Percentiles rank a stretch among this genome's conserved stretches.
Evolutionary conservation across 2,329 filamentous ascomycete species (phyloP).

Genomic region (Cadophora sp.): DNA sequence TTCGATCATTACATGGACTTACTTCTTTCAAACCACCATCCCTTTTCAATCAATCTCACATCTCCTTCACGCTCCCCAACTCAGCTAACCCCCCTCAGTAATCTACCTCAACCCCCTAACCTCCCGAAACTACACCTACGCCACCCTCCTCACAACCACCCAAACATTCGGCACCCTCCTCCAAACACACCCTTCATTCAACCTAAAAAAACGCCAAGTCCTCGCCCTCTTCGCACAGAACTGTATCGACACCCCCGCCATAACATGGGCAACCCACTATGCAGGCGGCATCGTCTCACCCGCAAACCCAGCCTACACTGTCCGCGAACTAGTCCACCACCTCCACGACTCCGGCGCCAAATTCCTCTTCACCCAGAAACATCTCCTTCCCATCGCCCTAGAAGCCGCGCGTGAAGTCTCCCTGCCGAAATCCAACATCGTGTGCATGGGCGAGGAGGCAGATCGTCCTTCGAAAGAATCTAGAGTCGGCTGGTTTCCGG

Average conservation of each 20-base stretch:
- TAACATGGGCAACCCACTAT: constrained; percentile 81
- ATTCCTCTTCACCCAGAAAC: constrained; percentile 74
- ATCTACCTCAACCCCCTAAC: constrained; percentile 59
- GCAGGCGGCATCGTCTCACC: constrained; percentile 80
- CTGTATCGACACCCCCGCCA: constrained; percentile 77
- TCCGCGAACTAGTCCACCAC: constrained; percentile 81
- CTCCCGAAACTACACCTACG: constrained; percentile 69
- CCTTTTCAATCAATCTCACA: background rate
- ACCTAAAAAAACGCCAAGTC: constrained; percentile 59
- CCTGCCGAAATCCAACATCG: constrained; percentile 56
- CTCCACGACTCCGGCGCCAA: constrained; percentile 77
- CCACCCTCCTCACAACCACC: constrained; percentile 67
- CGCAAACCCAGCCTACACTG: constrained; percentile 85
- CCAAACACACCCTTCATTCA: constrained; percentile 46
- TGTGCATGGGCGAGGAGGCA: constrained; percentile 73
- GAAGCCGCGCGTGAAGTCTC: constrained; percentile 68
- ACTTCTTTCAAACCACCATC: background rate
- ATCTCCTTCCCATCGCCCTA: constrained; percentile 67
- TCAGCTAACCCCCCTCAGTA: constrained; percentile 18
- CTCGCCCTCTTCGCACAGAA: constrained; percentile 84
- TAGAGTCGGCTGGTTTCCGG: constrained; percentile 11
- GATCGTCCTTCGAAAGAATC: constrained; percentile 45
- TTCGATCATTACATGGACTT: no score
- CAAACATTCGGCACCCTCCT: constrained; percentile 80
- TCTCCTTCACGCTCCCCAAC: background rate